Percentiles rank a stretch among this genome's conserved stretches.
These are phyloP conservation scores for Coelastrella sp. DNA, from an alignment of 139 green algal species.

Conservation along the genomic window DNA sequence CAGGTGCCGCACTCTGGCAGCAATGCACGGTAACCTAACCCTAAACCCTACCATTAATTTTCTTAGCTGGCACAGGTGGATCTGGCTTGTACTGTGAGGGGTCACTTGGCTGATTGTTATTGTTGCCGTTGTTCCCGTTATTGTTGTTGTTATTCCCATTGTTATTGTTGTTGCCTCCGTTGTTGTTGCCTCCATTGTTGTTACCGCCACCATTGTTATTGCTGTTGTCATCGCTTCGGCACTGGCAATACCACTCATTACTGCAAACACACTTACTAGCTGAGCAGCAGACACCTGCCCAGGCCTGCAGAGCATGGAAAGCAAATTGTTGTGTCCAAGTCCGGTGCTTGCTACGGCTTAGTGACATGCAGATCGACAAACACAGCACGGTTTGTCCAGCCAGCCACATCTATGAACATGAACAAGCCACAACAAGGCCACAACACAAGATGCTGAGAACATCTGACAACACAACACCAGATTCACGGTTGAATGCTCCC, in stretches of 20 bases:
- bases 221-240: background rate
- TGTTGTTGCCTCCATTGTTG: too few species aligned
- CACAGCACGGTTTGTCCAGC: too few species aligned
- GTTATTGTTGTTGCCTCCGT: background rate
- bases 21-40: too few species aligned
- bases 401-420: too few species aligned
- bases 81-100: slow-evolving; percentile 16
- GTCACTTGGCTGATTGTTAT: background rate
- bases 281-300: background rate
- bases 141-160: background rate
- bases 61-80: slow-evolving; percentile 32
- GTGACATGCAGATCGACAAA: too few species aligned
- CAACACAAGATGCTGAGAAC: too few species aligned
- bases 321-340: background rate
- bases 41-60: background rate
- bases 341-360: too few species aligned
- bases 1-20: too few species aligned
- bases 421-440: too few species aligned
- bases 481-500: too few species aligned
- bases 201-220: background rate
- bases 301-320: background rate
- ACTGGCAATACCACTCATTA: background rate
- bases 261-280: background rate
- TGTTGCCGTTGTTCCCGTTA: background rate
- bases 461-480: too few species aligned